Percentiles rank a stretch among this genome's conserved stretches.
Conservation (phyloP, 768 basidiomycete species). For the Tulasnella sp. region DNA sequence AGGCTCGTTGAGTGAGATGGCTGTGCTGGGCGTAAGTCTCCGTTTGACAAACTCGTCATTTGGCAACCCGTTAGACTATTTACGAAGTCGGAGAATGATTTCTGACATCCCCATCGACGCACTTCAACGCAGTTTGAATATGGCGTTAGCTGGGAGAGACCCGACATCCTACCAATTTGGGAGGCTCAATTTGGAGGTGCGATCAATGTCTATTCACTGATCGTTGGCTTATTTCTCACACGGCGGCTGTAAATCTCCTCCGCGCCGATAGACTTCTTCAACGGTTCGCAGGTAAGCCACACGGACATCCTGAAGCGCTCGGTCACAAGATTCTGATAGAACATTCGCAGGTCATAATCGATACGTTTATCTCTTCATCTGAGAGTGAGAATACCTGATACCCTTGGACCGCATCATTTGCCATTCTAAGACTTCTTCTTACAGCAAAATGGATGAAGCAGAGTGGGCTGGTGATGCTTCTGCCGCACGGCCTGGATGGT, state of each 20-base stretch:
- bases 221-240: background rate
- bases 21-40: constrained; percentile 69
- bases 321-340: background rate
- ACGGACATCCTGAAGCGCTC: background rate
- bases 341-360: constrained; percentile 63
- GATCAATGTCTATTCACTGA: background rate
- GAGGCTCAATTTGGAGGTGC: constrained; percentile 61
- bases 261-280: constrained; percentile 65
- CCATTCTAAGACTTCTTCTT: background rate
- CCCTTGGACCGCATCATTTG: background rate
- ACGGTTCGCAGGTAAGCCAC: constrained; percentile 64
- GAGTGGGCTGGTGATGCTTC: constrained; percentile 77
- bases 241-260: background rate
- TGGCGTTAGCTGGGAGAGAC: constrained; percentile 84
- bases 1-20: constrained; percentile 88
- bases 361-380: constrained; percentile 79
- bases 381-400: constrained; percentile 55
- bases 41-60: constrained; percentile 22
- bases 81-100: background rate
- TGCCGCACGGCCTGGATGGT: constrained; percentile 88
- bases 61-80: constrained; percentile 7
- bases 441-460: constrained; percentile 91
- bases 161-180: constrained; percentile 80
- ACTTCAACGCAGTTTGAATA: constrained; percentile 70
- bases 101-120: background rate